A percentile compares a stretch with the other conserved stretches of the same genome.
Evolutionary conservation across 1,139 yeast genomes (phyloP).

Genomic region (Suhomyces taliae): DNA sequence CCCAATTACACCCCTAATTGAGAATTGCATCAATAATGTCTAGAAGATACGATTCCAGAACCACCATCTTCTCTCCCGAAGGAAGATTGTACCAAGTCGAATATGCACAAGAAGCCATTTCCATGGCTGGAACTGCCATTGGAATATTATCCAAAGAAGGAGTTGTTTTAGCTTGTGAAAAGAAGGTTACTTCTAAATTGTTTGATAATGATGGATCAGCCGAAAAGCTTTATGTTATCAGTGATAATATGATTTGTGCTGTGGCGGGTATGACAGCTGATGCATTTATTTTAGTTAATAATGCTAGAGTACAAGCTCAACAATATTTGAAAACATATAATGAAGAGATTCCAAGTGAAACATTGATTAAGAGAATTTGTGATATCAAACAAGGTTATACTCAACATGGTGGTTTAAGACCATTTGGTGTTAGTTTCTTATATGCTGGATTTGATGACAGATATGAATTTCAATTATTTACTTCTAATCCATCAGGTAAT

Average conservation of each 20-base stretch:
- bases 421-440: constrained; percentile 94
- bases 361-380: constrained; percentile 83
- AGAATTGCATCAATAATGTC: constrained; percentile 29
- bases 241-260: constrained; percentile 80
- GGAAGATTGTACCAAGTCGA: constrained; percentile 96
- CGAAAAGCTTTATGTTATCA: constrained; percentile 85
- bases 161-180: constrained; percentile 93
- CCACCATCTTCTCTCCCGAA: constrained; percentile 98
- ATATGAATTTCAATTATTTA: constrained; percentile 87
- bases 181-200: constrained; percentile 87
- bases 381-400: constrained; percentile 97
- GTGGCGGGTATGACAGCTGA: constrained; percentile 99
- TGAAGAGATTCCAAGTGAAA: constrained; percentile 90
- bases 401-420: constrained; percentile 97
- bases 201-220: constrained; percentile 93
- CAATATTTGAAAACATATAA: constrained; percentile 79
- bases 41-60: constrained; percentile 84
- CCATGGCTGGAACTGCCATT: constrained; percentile 97
- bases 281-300: constrained; percentile 86
- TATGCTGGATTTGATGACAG: constrained; percentile 95
- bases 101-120: constrained; percentile 95
- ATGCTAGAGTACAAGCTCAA: constrained; percentile 86
- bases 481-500: constrained; percentile 96
- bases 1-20: not conserved
- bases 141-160: constrained; percentile 93